Percentiles rank a stretch among this genome's conserved stretches.
These are phyloP conservation scores for Ganoderma lingzhi DNA, from an alignment of 1,284 basidiomycete species.

Conservation along the genomic window DNA sequence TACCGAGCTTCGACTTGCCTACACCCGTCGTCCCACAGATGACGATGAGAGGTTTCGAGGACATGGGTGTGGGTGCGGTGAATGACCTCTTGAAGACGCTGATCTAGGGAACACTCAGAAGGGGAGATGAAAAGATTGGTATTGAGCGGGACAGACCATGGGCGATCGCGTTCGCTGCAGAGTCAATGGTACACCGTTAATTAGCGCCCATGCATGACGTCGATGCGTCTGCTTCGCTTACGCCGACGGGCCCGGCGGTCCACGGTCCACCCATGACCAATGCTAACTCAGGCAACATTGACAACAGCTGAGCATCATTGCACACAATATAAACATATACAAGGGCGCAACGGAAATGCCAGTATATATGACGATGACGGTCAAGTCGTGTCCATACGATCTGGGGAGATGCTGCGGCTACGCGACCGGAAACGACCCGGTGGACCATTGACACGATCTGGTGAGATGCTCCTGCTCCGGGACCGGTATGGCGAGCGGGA, in stretches of 20 bases:
- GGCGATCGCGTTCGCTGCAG: background rate
- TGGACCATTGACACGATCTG: constrained; percentile 57
- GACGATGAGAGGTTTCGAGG: constrained; percentile 72
- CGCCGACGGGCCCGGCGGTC: no score
- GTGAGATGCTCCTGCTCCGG: constrained; percentile 66
- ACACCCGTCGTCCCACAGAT: constrained; percentile 97
- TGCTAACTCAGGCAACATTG: background rate
- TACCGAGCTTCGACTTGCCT: constrained; percentile 94
- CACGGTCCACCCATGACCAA: background rate
- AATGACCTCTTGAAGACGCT: background rate
- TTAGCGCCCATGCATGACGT: constrained; percentile 4
- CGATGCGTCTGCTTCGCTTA: background rate
- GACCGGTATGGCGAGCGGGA: constrained; percentile 58
- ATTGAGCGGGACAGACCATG: background rate
- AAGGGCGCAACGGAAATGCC: background rate
- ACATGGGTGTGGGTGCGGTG: constrained; percentile 27
- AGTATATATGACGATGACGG: no score
- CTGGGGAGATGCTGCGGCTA: constrained; percentile 29
- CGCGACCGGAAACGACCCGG: constrained; percentile 36
- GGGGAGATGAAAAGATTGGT: background rate
- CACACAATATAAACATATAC: background rate
- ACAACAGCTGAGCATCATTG: background rate
- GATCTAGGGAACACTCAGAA: background rate
- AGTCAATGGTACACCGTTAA: background rate
- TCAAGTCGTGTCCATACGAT: constrained; percentile 9